These are phyloP conservation scores for Aspergillus aculeatinus DNA, from an alignment of 2,329 filamentous ascomycete species.

Conservation along the genomic window DNA sequence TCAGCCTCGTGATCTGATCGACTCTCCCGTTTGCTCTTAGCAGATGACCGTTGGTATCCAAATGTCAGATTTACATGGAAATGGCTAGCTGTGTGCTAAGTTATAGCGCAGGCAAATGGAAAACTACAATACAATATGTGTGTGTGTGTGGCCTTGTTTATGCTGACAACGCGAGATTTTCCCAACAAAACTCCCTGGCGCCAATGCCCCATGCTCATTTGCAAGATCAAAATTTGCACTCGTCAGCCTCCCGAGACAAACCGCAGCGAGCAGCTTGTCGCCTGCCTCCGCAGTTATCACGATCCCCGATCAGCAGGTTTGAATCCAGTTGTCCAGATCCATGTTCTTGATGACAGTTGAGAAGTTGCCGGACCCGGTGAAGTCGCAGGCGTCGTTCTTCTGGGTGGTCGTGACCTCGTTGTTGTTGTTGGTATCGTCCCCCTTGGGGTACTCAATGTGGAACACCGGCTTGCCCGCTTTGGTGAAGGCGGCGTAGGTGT, in stretches of 20 bases:
- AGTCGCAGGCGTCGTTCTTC: conserved; percentile 49
- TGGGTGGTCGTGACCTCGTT: conserved; percentile 33
- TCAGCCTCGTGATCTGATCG: neutral
- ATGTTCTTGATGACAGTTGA: conserved; percentile 67
- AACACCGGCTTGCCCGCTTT: conserved; percentile 66
- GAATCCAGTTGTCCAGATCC: conserved; percentile 62
- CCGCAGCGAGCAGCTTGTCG: neutral
- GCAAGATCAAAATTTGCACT: neutral
- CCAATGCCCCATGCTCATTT: neutral
- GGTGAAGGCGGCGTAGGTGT: conserved; percentile 58
- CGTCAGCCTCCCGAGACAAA: neutral
- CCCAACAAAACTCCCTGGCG: neutral
- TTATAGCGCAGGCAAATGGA: neutral
- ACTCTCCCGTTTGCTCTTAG: neutral
- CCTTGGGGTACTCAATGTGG: conserved; percentile 68
- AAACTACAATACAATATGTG: neutral
- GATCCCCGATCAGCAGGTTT: conserved; percentile 48
- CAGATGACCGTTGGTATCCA: neutral
- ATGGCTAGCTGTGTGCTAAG: neutral
- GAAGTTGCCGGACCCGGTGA: conserved; percentile 51
- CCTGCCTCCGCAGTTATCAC: conserved; percentile 13
- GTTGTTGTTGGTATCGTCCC: conserved; percentile 41
- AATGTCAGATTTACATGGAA: neutral
- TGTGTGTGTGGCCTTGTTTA: neutral
- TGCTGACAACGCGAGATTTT: neutral